Conservation (phyloP, 345 rosid species). For the rapeseed (Brassica napus) region DNA sequence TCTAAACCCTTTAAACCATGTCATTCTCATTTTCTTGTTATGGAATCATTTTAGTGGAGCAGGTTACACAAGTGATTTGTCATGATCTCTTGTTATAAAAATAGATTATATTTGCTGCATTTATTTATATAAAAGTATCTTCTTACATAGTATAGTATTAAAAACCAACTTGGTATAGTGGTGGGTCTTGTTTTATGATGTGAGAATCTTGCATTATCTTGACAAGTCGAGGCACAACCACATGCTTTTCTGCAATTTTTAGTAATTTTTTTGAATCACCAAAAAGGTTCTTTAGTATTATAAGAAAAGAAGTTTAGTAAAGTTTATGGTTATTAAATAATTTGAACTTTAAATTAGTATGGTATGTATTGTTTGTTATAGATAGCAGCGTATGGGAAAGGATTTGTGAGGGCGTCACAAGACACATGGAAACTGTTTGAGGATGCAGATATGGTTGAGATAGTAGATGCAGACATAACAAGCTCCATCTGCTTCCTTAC, state of each 20-base stretch:
- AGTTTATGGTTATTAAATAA: background rate
- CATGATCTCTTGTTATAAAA: background rate
- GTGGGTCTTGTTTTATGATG: conserved; percentile 27
- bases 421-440: conserved; percentile 84
- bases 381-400: conserved; percentile 95
- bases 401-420: conserved; percentile 86
- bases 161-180: conserved; percentile 18
- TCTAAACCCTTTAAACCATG: background rate
- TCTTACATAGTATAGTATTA: conserved; percentile 6
- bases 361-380: conserved; percentile 29
- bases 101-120: background rate
- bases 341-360: background rate
- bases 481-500: conserved; percentile 95
- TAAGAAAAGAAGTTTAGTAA: background rate
- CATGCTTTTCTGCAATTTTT: conserved; percentile 30
- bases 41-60: conserved; percentile 7
- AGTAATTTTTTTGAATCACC: conserved; percentile 17
- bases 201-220: conserved; percentile 29
- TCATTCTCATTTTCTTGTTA: conserved; percentile 7
- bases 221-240: conserved; percentile 30
- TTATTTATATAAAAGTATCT: conserved; percentile 14
- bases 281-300: background rate
- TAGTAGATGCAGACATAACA: conserved; percentile 84
- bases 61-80: conserved; percentile 20
- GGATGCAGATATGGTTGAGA: conserved; percentile 55